These are phyloP conservation scores for Colletotrichum sp. DNA, from an alignment of 2,329 filamentous ascomycete genomes.

Conservation along the genomic window DNA sequence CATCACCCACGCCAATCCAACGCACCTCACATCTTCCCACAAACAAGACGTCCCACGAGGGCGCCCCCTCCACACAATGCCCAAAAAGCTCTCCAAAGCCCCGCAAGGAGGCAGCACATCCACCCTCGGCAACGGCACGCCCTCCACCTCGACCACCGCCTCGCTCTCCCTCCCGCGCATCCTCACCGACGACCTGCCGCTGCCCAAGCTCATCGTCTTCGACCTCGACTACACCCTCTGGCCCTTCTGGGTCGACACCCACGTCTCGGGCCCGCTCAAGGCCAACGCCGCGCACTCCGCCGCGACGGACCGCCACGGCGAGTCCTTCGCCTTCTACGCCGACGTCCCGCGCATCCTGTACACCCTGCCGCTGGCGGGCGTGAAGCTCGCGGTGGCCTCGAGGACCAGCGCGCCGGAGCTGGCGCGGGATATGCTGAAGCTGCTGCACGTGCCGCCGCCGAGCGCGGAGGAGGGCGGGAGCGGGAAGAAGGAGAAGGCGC, in stretches of 20 bases:
- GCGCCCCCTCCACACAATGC: slow-evolving; percentile 26
- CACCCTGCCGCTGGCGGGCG: slow-evolving; percentile 53
- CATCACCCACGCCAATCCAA: not conserved
- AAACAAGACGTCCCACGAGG: not conserved
- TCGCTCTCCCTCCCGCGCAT: slow-evolving; percentile 40
- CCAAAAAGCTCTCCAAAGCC: slow-evolving; percentile 35
- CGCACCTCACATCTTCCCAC: not conserved
- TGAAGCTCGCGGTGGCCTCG: slow-evolving; percentile 75
- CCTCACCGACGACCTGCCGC: slow-evolving; percentile 64
- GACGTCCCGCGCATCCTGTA: slow-evolving; percentile 73
- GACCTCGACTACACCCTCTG: slow-evolving; percentile 99
- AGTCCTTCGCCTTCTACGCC: slow-evolving; percentile 73
- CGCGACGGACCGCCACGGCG: slow-evolving; percentile 62
- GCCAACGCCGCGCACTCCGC: slow-evolving; percentile 44
- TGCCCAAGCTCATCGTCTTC: slow-evolving; percentile 87
- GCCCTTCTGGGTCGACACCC: slow-evolving; percentile 98
- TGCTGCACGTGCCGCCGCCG: slow-evolving; percentile 64
- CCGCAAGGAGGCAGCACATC: slow-evolving; percentile 24
- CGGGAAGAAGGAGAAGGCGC: slow-evolving; percentile 34
- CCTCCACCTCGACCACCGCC: slow-evolving; percentile 25
- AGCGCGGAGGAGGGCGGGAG: slow-evolving; percentile 22
- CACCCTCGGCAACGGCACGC: slow-evolving; percentile 23
- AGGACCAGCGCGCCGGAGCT: slow-evolving; percentile 82
- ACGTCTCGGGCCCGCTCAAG: slow-evolving; percentile 77
- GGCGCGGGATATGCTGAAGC: slow-evolving; percentile 79